Conservation (phyloP, 78 protist genomes). For the Tieghemostelium lacteum region DNA sequence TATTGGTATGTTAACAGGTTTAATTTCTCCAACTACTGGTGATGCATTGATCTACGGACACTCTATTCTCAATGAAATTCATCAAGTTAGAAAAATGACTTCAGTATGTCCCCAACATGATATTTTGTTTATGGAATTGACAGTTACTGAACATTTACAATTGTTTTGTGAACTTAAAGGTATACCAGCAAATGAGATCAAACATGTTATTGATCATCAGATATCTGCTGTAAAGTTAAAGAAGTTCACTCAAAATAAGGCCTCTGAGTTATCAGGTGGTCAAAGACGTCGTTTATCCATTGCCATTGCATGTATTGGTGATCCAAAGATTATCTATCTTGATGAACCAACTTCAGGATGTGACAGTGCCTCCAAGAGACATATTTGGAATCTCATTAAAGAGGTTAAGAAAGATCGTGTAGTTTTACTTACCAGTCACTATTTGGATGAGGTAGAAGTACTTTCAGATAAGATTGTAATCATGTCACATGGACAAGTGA, state of each 20-base stretch:
- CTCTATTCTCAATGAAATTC: constrained; percentile 31
- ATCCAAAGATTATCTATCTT: constrained; percentile 71
- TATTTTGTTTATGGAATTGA: constrained; percentile 67
- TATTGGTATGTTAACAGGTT: constrained; percentile 91
- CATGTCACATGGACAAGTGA: constrained; percentile 90
- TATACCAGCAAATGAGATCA: constrained; percentile 15
- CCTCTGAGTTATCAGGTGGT: constrained; percentile 72
- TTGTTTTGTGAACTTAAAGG: constrained; percentile 75
- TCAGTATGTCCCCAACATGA: constrained; percentile 82
- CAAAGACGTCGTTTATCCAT: constrained; percentile 66
- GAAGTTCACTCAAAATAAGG: constrained; percentile 8
- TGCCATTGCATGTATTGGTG: constrained; percentile 88
- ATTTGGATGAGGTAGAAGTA: constrained; percentile 85
- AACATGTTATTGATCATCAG: constrained; percentile 1
- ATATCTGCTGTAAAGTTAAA: constrained; percentile 22
- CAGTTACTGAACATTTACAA: constrained; percentile 69
- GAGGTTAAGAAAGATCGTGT: constrained; percentile 32
- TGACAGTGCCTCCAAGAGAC: constrained; percentile 76
- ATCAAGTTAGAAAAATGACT: constrained; percentile 36
- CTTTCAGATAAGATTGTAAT: constrained; percentile 96
- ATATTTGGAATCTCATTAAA: constrained; percentile 79
- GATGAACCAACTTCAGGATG: constrained; percentile 93
- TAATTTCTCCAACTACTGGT: constrained; percentile 68
- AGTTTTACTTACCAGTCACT: constrained; percentile 88
- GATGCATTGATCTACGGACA: constrained; percentile 68